phyloP scores from a whole-genome alignment of 305 asterid genomes.

The Solanum aculeatissimum region DNA sequence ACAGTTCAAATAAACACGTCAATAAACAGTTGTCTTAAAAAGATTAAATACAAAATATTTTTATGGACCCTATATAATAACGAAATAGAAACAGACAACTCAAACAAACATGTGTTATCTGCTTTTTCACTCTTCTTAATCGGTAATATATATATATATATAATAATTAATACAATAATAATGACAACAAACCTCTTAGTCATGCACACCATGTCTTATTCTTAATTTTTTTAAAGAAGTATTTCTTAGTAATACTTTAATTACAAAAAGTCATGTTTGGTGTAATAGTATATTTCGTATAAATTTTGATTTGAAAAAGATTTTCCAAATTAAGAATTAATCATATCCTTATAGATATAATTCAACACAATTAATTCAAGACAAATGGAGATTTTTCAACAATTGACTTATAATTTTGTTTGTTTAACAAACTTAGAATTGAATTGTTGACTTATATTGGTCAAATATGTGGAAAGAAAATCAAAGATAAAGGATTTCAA shows the following conservation, averaged over 20 bases:
- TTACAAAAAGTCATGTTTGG: neutral
- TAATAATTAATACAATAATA: neutral
- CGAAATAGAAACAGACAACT: too few relatives aligned
- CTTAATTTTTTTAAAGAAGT: neutral
- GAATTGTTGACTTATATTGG: neutral
- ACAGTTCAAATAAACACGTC: too few relatives aligned
- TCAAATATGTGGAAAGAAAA: neutral
- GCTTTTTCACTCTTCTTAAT: too few relatives aligned
- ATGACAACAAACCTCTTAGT: neutral
- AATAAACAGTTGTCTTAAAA: too few relatives aligned
- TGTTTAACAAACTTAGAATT: neutral
- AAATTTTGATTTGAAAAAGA: neutral
- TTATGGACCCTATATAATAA: too few relatives aligned
- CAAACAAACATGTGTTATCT: too few relatives aligned
- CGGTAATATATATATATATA: too few relatives aligned
- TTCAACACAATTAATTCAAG: neutral
- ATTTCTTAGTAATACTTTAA: neutral
- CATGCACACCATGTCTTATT: neutral
- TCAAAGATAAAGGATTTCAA: neutral
- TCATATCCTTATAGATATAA: neutral
- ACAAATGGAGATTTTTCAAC: neutral
- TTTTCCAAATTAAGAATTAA: neutral
- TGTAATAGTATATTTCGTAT: neutral
- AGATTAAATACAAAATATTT: too few relatives aligned
- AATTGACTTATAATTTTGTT: neutral